Evolutionary conservation across 1,284 basidiomycete genomes (phyloP), one percentile per base, ranked within the genome.

Genomic region (Filobasidium uniguttulatum): DNA sequence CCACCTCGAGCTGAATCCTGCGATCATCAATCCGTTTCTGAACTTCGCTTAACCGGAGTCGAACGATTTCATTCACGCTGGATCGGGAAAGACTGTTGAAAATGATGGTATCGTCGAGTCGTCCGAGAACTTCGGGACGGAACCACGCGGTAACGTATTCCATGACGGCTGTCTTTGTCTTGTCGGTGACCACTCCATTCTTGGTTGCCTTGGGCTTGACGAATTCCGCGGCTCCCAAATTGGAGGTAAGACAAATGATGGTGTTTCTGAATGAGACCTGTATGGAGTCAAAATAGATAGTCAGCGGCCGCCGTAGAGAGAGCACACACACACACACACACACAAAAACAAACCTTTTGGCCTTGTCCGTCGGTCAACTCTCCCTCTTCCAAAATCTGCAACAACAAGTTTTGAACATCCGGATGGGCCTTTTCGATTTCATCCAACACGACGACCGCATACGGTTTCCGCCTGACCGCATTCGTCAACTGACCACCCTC

Each of bases 321-420:
- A 20, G 17, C 15, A 36, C 3, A 35, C 19, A 28, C 20, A n/a
- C 12, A 30, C 3, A n/a, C n/a, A 14, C 8, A 14, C 4, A 19
- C 8, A 14, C 17, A 6, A 12, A 8, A 5, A 34, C 49, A 9
- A 37, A 51, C 49, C 38, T 52, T 52, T 30, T 38, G 41, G 17
- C 67, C 67, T 57, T 57, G 55, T 40, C 57, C 56, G 63, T 96
- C 90, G 1, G 88, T 93, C 54, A 94, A 73, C 49, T 73, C 79
- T 9, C 90, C 90, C 66, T 96, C 90, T 60, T 96, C 89, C 29
- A 96, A 76, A 50, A 96, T 83, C 66, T 94, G 90, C 3, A 96
- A 75, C 12, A 94, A 73, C 53, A 93, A 86, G 78, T 91, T 86
- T 1, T 84, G 77, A 23, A 94, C 87, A 59, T 90, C 88, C 5